Evolutionary conservation across 768 basidiomycete species (phyloP), one percentile per base, ranked within the genome.

Genomic region (Myochromella boudieri): DNA sequence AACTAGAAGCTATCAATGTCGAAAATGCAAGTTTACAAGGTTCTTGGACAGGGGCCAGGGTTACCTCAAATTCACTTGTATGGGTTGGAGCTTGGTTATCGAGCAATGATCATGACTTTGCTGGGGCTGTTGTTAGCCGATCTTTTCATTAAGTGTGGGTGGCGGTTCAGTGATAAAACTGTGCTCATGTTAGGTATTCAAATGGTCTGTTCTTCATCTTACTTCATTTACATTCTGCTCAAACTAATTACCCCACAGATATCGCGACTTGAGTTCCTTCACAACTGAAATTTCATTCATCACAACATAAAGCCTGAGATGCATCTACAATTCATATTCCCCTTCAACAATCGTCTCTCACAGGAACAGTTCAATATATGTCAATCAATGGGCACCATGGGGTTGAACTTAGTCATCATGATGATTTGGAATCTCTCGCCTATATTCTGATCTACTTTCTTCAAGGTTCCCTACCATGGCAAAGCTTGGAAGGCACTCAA

Each of bases 361-460:
- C n/a, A n/a, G 44, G 44, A 4, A 46, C 25, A 2, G 37, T 27
- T 1, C 26, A 12, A 24, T 46, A 46, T 22, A 7, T 25, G 4
- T 46, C 36, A 3, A 29, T 46, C 26, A n/a, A 38, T 25, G 5
- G 6, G 14, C 44, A 46, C 26, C 63, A 88, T 61, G 87, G 88
- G 52, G 85, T 90, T 40, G 84, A 91, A 68, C 88, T 89, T 59
- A 82, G 84, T 36, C 78, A 87, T 51, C 81, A 86, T 42, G 87
- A 91, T 60, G 86, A 91, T 60, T 71, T 90, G 54, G 87, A 91
- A 64, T 88, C 87, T 6, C 79, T 90, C 37, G 87, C 85, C 44
- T 90, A 90, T 63, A 85, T 90, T 14, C 78, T 90, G 54, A 90
- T 90, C 84, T 90, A 90, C 73, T 90, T 90, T 78, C 81, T 90